Evolutionary conservation across 768 basidiomycete genomes (phyloP), one percentile per base, ranked within the genome.

Genomic region (Pleurotus pulmonarius): DNA sequence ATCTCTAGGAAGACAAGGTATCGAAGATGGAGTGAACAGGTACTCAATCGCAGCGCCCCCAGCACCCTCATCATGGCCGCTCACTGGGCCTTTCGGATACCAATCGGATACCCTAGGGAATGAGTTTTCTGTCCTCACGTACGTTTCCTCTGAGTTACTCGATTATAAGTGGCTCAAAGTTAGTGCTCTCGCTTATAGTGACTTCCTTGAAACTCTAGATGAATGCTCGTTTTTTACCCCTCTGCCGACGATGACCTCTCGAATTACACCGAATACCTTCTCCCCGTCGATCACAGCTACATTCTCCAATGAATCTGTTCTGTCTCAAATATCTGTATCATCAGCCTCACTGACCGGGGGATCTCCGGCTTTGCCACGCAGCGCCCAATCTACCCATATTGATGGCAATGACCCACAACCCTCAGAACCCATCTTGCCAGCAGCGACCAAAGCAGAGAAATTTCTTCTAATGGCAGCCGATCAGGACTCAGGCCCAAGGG

Each of bases 401-500:
- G 38, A 44, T 25, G 16, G 58, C 63, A 40, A 59, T 13, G 63
- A 58, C 3, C 56, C 59, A 20, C 58, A 63, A 39, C 58, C 70
- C 45, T 63, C 75, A 38, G 75, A 77, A 41, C 76, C 82, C 3
- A 80, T 90, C 3, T 77, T 92, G 1, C 87, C 87, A 0, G 81
- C 87, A 0, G 85, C 87, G 12, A 90, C 82, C 0, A 90, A 88
- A 65, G 88, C 92, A 0, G 96, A 98, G 68, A 82, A 80, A 47
- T 98, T 95, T 73, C 77, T 97, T 58, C 76, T 98, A 20, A 95
- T 92, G 0, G 95, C 96, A 3, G 96, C 96, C 0, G 96, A 98
- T 69, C 95, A 97, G 65, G 91, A 90, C 53, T 83, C 89, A 1
- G 95, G 95, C 0, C 88, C 93, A 18, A 79, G 96, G 43, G 90